phyloP scores from a whole-genome alignment of 192 early-diverging fungal species.

The Coemansia sp. region DNA sequence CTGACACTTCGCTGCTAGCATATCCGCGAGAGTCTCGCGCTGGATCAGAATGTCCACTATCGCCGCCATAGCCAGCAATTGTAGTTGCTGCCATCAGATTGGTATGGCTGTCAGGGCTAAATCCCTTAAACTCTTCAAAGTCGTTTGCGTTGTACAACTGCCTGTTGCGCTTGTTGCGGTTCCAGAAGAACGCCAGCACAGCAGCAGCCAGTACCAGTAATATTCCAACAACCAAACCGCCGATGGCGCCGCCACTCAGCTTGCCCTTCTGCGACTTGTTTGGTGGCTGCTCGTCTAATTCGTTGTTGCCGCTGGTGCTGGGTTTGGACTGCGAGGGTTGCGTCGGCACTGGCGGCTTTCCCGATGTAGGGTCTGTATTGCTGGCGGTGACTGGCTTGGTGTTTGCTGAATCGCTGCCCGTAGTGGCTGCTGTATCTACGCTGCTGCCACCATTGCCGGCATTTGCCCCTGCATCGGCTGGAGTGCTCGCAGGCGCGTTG shows the following conservation, averaged over 20 bases:
- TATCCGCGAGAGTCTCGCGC: slow-evolving; percentile 1
- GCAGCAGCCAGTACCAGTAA: neutral
- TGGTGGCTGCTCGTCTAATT: neutral
- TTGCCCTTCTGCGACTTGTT: slow-evolving; percentile 1
- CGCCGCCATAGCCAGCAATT: slow-evolving; percentile 10
- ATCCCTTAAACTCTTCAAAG: slow-evolving; percentile 30
- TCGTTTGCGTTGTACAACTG: slow-evolving; percentile 25
- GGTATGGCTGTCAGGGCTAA: slow-evolving; percentile 27
- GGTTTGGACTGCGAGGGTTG: neutral
- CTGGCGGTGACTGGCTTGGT: neutral
- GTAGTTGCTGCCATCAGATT: slow-evolving; percentile 1
- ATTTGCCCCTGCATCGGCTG: neutral
- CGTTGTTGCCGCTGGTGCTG: neutral
- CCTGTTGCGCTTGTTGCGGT: slow-evolving; percentile 21
- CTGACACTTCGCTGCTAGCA: slow-evolving; percentile 1
- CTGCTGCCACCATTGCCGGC: neutral
- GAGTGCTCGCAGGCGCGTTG: neutral
- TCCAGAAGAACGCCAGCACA: slow-evolving; percentile 20
- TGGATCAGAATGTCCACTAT: neutral
- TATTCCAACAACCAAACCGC: slow-evolving; percentile 13
- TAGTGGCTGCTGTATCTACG: no score
- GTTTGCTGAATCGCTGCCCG: neutral
- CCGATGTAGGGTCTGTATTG: neutral
- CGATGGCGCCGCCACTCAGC: slow-evolving; percentile 30
- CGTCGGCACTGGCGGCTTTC: neutral